Evolutionary conservation across 805 yeast genomes (phyloP), one percentile per base, ranked within the genome.

Genomic region (Pichia heedii): DNA sequence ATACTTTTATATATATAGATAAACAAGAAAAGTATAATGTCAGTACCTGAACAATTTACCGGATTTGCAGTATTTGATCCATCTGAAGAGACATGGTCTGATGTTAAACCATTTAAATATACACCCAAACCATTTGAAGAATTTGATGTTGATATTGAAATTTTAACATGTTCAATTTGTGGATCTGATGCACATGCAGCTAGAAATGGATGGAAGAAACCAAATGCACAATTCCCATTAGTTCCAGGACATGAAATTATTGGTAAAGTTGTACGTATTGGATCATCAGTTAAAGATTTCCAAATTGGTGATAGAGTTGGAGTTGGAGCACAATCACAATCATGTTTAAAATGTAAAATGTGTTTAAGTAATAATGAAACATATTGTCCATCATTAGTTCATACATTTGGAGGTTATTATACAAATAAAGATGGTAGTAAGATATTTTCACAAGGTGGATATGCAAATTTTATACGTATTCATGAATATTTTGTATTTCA

Each of bases 261-360:
- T 37, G 86, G 86, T 36, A 66, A 59, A 32, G 81, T 80, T 22
- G 67, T 74, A 18, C 69, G 66, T 32, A 67, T 81, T 34, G 95
- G 93, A 42, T 52, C 68, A n/a, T 65, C 72, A 30, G 77, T 83
- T 50, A 60, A 62, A 10, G 67, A 48, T 42, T 70, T 63, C 65
- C 74, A 69, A 57, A 58, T 80, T 18, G 95, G 94, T 43, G 81
- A 85, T 51, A 69, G 86, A 50, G 93, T 83, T 22, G 95, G 90
- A 43, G 72, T 83, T 40, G 95, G 95, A 53, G 90, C 93, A 22
- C 79, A 76, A 55, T 67, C 71, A 22, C 66, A 64, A 45, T 67
- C 83, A 33, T 84, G 94, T 66, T 61, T 69, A 43, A 39, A 51
- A 36, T 85, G 94, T 65, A 55, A 67, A 39, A 68, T 77, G 55